Percentiles rank a stretch among this genome's conserved stretches.
These are phyloP conservation scores for Lyophyllum semitale DNA, from an alignment of 768 basidiomycete genomes.

Conservation along the genomic window DNA sequence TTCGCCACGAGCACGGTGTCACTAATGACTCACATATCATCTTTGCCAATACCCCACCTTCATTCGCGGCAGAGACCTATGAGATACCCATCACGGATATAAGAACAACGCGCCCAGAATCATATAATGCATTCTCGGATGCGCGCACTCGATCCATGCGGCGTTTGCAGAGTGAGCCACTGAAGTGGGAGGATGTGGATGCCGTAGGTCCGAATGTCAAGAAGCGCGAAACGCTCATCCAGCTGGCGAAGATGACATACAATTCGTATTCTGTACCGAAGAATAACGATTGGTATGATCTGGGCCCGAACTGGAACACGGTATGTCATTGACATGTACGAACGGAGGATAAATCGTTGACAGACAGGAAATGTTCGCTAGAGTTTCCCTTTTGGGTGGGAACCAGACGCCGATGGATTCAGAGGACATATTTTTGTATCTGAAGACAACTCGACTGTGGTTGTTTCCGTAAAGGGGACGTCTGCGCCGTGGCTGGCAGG, in stretches of 20 bases:
- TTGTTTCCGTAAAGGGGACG: constrained; percentile 93
- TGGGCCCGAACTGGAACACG: constrained; percentile 62
- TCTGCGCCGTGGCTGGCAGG: constrained; percentile 69
- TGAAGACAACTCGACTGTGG: constrained; percentile 79
- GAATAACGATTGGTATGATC: constrained; percentile 69
- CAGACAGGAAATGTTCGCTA: constrained; percentile 22
- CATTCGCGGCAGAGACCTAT: constrained; percentile 37
- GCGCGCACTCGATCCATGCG: constrained; percentile 39
- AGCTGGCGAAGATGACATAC: constrained; percentile 86
- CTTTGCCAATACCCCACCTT: constrained; percentile 52
- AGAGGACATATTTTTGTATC: constrained; percentile 92
- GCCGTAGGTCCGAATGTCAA: constrained; percentile 71
- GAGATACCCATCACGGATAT: constrained; percentile 41
- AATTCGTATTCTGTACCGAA: constrained; percentile 71
- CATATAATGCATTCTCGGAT: constrained; percentile 36
- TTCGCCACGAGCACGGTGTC: constrained; percentile 67
- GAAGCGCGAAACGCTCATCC: constrained; percentile 69
- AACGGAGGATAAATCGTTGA: neutral
- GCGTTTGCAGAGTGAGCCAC: constrained; percentile 35
- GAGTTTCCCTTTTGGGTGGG: constrained; percentile 86
- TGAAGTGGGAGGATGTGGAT: constrained; percentile 68
- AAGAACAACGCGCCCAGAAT: constrained; percentile 48
- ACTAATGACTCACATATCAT: constrained; percentile 55
- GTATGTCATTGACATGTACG: constrained; percentile 33
- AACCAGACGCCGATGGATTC: constrained; percentile 85